Evolutionary conservation across 2,329 filamentous ascomycete species (phyloP).

Genomic region (Dryadomyces sulphureus): DNA sequence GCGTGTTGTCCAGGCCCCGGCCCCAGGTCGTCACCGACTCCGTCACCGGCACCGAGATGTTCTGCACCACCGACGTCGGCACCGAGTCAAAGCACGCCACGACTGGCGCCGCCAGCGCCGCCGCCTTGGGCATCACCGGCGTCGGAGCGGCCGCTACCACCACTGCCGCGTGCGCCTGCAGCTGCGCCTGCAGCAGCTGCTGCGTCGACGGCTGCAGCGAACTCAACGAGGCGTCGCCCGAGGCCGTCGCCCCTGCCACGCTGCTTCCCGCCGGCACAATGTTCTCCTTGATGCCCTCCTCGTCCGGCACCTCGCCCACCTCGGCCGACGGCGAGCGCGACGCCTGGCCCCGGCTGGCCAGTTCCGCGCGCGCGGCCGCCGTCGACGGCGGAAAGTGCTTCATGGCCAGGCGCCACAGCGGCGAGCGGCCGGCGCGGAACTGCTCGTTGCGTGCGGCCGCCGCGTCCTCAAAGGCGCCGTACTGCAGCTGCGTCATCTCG

Average conservation of each 20-base stretch:
- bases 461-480: constrained; percentile 37
- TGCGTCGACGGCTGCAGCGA: not conserved
- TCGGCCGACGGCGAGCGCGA: constrained; percentile 5
- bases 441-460: constrained; percentile 34
- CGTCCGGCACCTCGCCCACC: constrained; percentile 3
- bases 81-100: constrained; percentile 50
- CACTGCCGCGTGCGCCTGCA: constrained; percentile 1
- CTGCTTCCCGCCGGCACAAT: not conserved
- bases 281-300: constrained; percentile 7
- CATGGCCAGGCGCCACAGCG: constrained; percentile 42
- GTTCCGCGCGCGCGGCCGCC: not conserved
- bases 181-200: not conserved
- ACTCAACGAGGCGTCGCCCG: too few species aligned
- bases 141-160: too few species aligned
- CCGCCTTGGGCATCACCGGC: constrained; percentile 3
- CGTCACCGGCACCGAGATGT: constrained; percentile 49
- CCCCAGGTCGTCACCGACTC: constrained; percentile 65
- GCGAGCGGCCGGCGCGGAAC: constrained; percentile 36
- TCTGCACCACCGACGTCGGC: constrained; percentile 47
- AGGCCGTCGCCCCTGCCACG: not conserved
- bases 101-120: not conserved
- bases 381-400: constrained; percentile 36
- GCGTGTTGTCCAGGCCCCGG: constrained; percentile 51
- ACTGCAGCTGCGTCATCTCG: constrained; percentile 46
- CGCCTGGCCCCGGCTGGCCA: not conserved